A percentile compares a stretch with the other conserved stretches of the same genome.
These are phyloP conservation scores for Penicillium longicatenatum DNA, from an alignment of 495 filamentous ascomycete genomes.

Conservation along the genomic window DNA sequence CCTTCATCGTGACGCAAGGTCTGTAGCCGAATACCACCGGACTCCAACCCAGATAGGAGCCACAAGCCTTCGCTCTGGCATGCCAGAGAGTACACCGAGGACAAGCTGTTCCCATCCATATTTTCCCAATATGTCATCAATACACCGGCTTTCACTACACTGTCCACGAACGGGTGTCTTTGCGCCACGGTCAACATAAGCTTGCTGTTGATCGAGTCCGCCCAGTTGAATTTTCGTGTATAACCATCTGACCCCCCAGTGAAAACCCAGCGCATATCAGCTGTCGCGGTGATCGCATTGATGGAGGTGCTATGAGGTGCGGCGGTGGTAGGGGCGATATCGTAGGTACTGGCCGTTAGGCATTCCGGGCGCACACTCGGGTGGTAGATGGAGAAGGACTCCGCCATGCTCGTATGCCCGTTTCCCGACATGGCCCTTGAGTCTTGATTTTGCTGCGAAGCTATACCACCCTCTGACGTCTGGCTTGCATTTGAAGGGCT, in stretches of 20 bases:
- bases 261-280: slow-evolving; percentile 94
- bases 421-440: slow-evolving; percentile 34
- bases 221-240: slow-evolving; percentile 93
- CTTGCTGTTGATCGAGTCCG: slow-evolving; percentile 92
- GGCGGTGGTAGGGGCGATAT: slow-evolving; percentile 95
- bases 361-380: slow-evolving; percentile 78
- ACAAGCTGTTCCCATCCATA: slow-evolving; percentile 59
- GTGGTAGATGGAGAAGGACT: slow-evolving; percentile 46
- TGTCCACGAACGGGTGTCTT: slow-evolving; percentile 95
- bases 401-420: slow-evolving; percentile 31
- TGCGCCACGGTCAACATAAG: slow-evolving; percentile 93
- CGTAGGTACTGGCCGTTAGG: slow-evolving; percentile 81
- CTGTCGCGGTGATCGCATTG: slow-evolving; percentile 88
- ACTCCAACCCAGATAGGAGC: slow-evolving; percentile 87
- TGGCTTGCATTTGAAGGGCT: slow-evolving; percentile 53
- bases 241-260: slow-evolving; percentile 93
- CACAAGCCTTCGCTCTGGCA: slow-evolving; percentile 87
- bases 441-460: slow-evolving; percentile 45
- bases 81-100: slow-evolving; percentile 91
- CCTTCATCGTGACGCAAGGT: slow-evolving; percentile 96
- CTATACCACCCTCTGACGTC: slow-evolving; percentile 42
- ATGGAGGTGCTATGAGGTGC: slow-evolving; percentile 95
- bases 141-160: slow-evolving; percentile 90
- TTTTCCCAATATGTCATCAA: slow-evolving; percentile 98
- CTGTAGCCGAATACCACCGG: slow-evolving; percentile 89